phyloP scores from a whole-genome alignment of 306 rosid species.

The Luffa acutangula region DNA sequence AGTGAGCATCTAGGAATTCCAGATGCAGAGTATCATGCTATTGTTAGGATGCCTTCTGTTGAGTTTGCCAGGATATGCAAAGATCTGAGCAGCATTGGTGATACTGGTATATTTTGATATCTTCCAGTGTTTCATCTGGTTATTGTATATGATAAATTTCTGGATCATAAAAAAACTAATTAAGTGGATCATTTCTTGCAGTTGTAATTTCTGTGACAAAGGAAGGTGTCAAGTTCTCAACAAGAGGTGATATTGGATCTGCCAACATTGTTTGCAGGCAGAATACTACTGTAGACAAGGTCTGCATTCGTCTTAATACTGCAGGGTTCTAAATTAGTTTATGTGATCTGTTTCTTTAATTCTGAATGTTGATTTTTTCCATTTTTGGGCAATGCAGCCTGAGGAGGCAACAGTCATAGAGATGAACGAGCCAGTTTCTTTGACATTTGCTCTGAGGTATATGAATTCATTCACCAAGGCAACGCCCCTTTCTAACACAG shows the following conservation, averaged over 20 bases:
- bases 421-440: slow-evolving; percentile 79
- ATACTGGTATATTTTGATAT: slow-evolving; percentile 45
- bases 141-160: neutral
- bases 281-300: slow-evolving; percentile 88
- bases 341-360: neutral
- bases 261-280: slow-evolving; percentile 94
- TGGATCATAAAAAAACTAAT: neutral
- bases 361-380: neutral
- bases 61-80: slow-evolving; percentile 90
- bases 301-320: neutral
- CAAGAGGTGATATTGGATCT: slow-evolving; percentile 85
- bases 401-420: slow-evolving; percentile 55
- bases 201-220: slow-evolving; percentile 89
- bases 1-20: slow-evolving; percentile 97
- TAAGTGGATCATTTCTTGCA: slow-evolving; percentile 15
- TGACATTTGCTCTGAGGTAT: slow-evolving; percentile 82
- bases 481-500: slow-evolving; percentile 60
- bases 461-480: slow-evolving; percentile 95
- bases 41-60: slow-evolving; percentile 82
- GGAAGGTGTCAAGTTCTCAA: slow-evolving; percentile 94
- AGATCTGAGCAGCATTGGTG: slow-evolving; percentile 90
- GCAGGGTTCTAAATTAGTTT: neutral
- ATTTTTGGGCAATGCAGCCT: slow-evolving; percentile 28
- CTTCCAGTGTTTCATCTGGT: neutral
- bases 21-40: slow-evolving; percentile 87